A percentile compares a stretch with the other conserved stretches of the same genome.
Conservation (phyloP, 495 filamentous ascomycete genomes). For the Aspergillus haitiensis region DNA sequence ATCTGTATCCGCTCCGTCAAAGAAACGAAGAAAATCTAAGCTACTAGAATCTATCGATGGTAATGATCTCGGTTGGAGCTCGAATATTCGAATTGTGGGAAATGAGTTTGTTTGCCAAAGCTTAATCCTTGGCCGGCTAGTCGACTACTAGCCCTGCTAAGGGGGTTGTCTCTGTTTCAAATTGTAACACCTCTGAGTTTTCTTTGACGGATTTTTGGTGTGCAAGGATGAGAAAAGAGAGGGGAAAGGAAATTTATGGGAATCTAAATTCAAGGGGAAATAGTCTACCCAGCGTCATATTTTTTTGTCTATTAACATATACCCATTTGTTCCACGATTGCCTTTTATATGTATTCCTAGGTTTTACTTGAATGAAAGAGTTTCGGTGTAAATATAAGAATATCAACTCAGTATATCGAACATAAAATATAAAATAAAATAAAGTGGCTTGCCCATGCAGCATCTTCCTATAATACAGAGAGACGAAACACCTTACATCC, state of each 20-base stretch:
- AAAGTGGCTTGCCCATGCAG: constrained; percentile 2
- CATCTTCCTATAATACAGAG: constrained; percentile 44
- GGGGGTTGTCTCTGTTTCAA: too few relatives aligned
- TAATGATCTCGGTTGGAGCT: constrained; percentile 30
- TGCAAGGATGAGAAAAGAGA: not conserved
- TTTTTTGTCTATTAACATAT: constrained; percentile 14
- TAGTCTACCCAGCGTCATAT: not conserved
- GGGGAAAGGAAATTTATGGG: not conserved
- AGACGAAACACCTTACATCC: constrained; percentile 31
- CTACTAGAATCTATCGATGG: constrained; percentile 45
- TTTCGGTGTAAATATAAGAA: not conserved
- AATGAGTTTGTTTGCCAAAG: constrained; percentile 93
- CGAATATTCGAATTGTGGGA: constrained; percentile 63
- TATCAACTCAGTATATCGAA: constrained; percentile 8
- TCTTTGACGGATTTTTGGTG: too few relatives aligned
- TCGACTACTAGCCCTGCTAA: constrained; percentile 54
- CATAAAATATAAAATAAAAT: constrained; percentile 1
- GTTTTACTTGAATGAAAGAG: not conserved
- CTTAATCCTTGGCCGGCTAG: constrained; percentile 78
- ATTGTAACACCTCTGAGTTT: too few relatives aligned
- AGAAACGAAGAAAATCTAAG: constrained; percentile 55
- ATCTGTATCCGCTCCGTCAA: constrained; percentile 23
- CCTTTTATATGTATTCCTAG: not conserved
- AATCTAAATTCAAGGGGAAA: not conserved
- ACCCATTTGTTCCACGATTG: constrained; percentile 12